Conservation (phyloP, 148 eudicot species). For the Camellia lanceoleosa region DNA sequence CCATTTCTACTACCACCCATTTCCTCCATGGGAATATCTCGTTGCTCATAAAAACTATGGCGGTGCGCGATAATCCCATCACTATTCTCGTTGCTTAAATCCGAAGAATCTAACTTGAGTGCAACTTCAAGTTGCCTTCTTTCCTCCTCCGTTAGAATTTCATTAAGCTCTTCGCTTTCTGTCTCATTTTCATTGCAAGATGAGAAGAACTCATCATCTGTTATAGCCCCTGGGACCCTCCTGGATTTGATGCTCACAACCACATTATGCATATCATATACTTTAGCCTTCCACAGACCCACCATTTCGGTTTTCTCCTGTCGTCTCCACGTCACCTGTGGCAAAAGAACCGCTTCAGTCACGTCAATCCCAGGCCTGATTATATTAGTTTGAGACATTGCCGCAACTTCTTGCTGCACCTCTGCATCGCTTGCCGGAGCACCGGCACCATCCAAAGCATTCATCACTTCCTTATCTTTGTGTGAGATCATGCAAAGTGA, state of each 20-base stretch:
- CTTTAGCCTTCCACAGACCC: conserved; percentile 85
- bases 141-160: conserved; percentile 71
- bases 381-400: conserved; percentile 83
- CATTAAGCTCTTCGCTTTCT: conserved; percentile 63
- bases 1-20: conserved; percentile 30
- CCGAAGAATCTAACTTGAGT: conserved; percentile 61
- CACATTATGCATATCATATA: conserved; percentile 91
- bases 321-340: conserved; percentile 77
- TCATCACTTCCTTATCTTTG: conserved; percentile 81
- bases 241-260: conserved; percentile 85
- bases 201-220: conserved; percentile 71
- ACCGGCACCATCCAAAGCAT: conserved; percentile 84
- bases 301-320: conserved; percentile 78
- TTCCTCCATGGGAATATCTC: conserved; percentile 59
- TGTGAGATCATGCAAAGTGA: conserved; percentile 73
- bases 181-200: conserved; percentile 61
- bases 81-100: conserved; percentile 38
- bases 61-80: conserved; percentile 46
- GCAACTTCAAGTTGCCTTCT: conserved; percentile 80
- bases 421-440: conserved; percentile 66
- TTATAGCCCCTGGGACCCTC: conserved; percentile 89
- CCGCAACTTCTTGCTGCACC: conserved; percentile 68
- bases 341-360: conserved; percentile 83
- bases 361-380: conserved; percentile 89
- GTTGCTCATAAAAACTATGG: conserved; percentile 60